Conservation (phyloP, 441 rosid species). For the Populus hybrid region DNA sequence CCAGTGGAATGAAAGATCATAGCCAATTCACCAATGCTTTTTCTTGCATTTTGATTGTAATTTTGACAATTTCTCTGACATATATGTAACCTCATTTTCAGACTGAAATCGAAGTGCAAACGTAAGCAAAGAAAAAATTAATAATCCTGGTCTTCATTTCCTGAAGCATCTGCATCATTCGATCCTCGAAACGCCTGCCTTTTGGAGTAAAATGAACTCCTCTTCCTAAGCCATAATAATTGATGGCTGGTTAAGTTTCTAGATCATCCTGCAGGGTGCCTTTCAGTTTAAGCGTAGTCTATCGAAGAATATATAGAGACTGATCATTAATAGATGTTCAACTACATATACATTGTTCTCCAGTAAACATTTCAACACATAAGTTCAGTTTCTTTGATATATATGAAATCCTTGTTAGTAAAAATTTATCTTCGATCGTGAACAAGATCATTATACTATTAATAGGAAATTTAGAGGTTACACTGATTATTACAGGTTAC, state of each 20-base stretch:
- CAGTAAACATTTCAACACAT: too few species aligned
- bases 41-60: neutral
- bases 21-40: neutral
- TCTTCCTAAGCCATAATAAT: conserved; percentile 9
- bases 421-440: too few species aligned
- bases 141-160: conserved; percentile 2
- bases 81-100: neutral
- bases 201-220: conserved; percentile 21
- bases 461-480: too few species aligned
- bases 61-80: neutral
- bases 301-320: too few species aligned
- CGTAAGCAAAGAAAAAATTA: neutral
- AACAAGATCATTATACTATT: too few species aligned
- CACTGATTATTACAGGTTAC: too few species aligned
- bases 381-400: too few species aligned
- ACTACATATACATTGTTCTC: too few species aligned
- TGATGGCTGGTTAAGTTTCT: neutral
- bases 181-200: conserved; percentile 27
- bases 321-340: too few species aligned
- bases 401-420: too few species aligned
- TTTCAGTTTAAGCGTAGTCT: too few species aligned
- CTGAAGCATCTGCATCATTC: conserved; percentile 27
- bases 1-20: neutral
- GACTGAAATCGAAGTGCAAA: too few species aligned
- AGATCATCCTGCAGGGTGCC: neutral